A percentile compares a stretch with the other conserved stretches of the same genome.
Evolutionary conservation across 2,329 filamentous ascomycete genomes (phyloP).

Genomic region (Cordyceps tenuipes): DNA sequence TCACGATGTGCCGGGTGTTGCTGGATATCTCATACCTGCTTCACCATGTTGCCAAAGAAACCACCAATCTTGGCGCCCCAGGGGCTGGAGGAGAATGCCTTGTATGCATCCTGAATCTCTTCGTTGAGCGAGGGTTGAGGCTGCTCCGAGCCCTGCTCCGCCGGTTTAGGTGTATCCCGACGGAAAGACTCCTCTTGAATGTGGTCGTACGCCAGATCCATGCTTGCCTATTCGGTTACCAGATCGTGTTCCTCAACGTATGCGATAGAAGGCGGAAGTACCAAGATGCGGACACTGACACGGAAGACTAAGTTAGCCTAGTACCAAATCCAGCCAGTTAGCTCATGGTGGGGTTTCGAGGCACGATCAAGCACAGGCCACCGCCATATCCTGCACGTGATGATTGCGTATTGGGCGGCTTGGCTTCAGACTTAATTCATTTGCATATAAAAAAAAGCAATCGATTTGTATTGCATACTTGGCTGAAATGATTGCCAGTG

Average conservation of each 20-base stretch:
- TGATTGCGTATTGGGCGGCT: not conserved
- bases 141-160: conserved; percentile 31
- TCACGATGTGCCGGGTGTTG: not conserved
- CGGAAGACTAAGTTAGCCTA: not conserved
- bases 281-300: not conserved
- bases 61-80: conserved; percentile 88
- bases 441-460: not conserved
- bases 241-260: not conserved
- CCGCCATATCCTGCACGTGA: not conserved
- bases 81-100: conserved; percentile 80
- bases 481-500: not conserved
- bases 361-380: conserved; percentile 10
- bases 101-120: conserved; percentile 92
- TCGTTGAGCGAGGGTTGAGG: conserved; percentile 56
- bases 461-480: no score
- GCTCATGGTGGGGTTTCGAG: conserved; percentile 6
- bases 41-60: conserved; percentile 84
- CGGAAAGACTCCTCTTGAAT: conserved; percentile 76
- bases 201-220: conserved; percentile 98
- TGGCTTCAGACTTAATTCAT: not conserved
- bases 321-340: not conserved
- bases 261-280: not conserved
- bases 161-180: conserved; percentile 39
- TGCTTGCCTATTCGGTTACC: conserved; percentile 28
- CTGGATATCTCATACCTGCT: conserved; percentile 54